Percentiles rank a stretch among this genome's conserved stretches.
phyloP scores from a whole-genome alignment of 2,329 filamentous ascomycete genomes.

The Orbilia ellipsospora region DNA sequence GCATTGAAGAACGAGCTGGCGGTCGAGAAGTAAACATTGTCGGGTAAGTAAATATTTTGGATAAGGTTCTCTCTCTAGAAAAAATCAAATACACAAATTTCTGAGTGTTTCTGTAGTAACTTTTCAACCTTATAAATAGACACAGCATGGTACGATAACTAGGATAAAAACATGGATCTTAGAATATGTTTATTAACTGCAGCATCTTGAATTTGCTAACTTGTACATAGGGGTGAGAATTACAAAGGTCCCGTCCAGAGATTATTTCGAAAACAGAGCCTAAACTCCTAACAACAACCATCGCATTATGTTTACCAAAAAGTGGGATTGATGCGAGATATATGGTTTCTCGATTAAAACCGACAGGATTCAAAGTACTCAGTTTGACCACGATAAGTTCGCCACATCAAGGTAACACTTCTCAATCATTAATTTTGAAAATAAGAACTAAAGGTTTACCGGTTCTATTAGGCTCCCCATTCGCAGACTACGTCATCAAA shows the following conservation, averaged over 20 bases:
- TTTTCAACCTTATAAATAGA: constrained; percentile 57
- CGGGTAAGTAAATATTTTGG: constrained; percentile 42
- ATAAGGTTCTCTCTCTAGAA: no score
- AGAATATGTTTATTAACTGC: not conserved
- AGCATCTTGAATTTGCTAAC: not conserved
- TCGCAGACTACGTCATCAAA: constrained; percentile 57
- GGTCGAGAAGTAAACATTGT: constrained; percentile 61
- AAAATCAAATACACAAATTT: no score
- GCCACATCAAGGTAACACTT: constrained; percentile 61
- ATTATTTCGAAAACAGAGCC: not conserved
- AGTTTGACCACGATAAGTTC: constrained; percentile 62
- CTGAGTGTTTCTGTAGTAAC: no score
- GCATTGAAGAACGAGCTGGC: constrained; percentile 65
- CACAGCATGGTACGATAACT: constrained; percentile 68
- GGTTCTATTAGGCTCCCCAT: constrained; percentile 54
- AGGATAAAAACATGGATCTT: not conserved
- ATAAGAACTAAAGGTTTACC: not conserved
- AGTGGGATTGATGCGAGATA: constrained; percentile 73
- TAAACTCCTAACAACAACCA: constrained; percentile 1
- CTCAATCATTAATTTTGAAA: not conserved
- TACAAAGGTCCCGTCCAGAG: not conserved
- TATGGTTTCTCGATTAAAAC: constrained; percentile 71
- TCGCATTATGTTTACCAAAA: constrained; percentile 1
- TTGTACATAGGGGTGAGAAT: constrained; percentile 55
- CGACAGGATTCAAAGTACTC: constrained; percentile 59